Conservation (phyloP, 257 asterid genomes). For the Jaltomata sinuosa region DNA sequence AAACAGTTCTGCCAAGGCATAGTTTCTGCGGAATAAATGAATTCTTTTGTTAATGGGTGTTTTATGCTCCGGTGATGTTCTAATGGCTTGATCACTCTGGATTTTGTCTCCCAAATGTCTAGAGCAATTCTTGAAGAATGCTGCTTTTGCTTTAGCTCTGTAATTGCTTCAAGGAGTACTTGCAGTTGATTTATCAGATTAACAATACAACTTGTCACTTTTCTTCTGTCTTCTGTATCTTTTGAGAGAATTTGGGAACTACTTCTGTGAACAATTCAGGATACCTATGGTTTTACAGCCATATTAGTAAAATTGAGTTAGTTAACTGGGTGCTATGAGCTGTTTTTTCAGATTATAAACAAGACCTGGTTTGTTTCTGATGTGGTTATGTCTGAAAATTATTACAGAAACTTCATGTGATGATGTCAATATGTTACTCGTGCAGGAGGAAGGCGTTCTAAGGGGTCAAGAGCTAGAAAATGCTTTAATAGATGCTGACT, state of each 20-base stretch:
- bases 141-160: not conserved
- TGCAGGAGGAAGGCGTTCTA: conserved; percentile 84
- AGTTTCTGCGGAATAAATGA: not conserved
- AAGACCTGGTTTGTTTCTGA: not conserved
- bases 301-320: not conserved
- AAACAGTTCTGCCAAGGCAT: not conserved
- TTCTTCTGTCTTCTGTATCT: not conserved
- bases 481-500: conserved; percentile 74
- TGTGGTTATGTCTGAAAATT: not conserved
- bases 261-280: not conserved
- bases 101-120: not conserved
- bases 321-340: not conserved
- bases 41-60: not conserved
- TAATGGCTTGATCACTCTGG: not conserved
- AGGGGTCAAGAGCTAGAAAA: conserved; percentile 91
- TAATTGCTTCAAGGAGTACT: not conserved
- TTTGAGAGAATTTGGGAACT: not conserved
- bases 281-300: not conserved
- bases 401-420: not conserved
- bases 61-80: not conserved
- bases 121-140: not conserved
- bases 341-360: not conserved
- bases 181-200: not conserved
- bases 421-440: conserved; percentile 5
- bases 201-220: not conserved